Percentiles rank a stretch among this genome's conserved stretches.
These are phyloP conservation scores for Astragalus glycyphyllos DNA, from an alignment of 306 rosid genomes.

Conservation along the genomic window DNA sequence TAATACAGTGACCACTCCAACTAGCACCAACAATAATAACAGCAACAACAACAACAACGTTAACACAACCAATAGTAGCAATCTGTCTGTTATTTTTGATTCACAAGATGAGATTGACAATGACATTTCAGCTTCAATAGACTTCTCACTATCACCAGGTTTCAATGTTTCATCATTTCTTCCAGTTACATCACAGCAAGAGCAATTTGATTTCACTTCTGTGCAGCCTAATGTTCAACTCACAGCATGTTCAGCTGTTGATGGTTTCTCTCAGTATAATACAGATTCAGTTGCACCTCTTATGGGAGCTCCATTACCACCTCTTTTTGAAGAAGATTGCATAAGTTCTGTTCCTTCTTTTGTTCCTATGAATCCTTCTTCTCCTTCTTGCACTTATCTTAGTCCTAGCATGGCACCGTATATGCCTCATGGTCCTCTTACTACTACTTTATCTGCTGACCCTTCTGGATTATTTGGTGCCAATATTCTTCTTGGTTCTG, in stretches of 20 bases:
- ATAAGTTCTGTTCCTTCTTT: slow-evolving; percentile 79
- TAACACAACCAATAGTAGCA: slow-evolving; percentile 52
- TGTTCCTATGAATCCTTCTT: slow-evolving; percentile 70
- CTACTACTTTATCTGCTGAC: slow-evolving; percentile 65
- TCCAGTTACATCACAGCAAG: slow-evolving; percentile 47
- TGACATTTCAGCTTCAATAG: slow-evolving; percentile 87
- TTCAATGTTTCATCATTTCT: slow-evolving; percentile 58
- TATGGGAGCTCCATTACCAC: slow-evolving; percentile 59
- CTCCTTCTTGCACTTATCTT: slow-evolving; percentile 74
- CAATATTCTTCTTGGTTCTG: slow-evolving; percentile 65
- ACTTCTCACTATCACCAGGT: slow-evolving; percentile 70
- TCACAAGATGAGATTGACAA: slow-evolving; percentile 82
- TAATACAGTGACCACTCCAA: slow-evolving; percentile 45
- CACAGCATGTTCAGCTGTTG: slow-evolving; percentile 60
- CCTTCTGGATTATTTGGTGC: slow-evolving; percentile 63
- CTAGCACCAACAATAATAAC: slow-evolving; percentile 41
- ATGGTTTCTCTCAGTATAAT: slow-evolving; percentile 62
- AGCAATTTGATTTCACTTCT: slow-evolving; percentile 67
- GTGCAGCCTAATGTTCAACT: slow-evolving; percentile 58
- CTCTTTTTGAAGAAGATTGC: slow-evolving; percentile 83
- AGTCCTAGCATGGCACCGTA: slow-evolving; percentile 58
- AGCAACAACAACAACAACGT: slow-evolving; percentile 31
- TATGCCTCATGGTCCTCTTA: slow-evolving; percentile 62
- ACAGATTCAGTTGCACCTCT: slow-evolving; percentile 53
- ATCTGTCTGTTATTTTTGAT: slow-evolving; percentile 69